Percentiles rank a stretch among this genome's conserved stretches.
Evolutionary conservation across 257 asterid species (phyloP).

Genomic region (Anisodus tanguticus): DNA sequence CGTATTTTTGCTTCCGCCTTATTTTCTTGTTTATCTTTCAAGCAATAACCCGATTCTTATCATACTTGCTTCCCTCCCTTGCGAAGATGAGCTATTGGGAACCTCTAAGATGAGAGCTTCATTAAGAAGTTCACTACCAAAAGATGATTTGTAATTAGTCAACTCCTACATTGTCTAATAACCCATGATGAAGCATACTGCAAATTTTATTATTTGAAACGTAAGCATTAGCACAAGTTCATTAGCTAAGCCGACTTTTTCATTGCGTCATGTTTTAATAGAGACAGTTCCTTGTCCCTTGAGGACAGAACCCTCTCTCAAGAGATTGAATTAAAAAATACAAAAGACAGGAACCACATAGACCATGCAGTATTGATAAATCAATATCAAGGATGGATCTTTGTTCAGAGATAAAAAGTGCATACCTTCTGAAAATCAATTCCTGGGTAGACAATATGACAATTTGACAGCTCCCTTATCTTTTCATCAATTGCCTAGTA

Average conservation of each 20-base stretch:
- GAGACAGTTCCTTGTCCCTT: not conserved
- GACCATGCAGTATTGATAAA: constrained; percentile 1
- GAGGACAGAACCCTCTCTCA: not conserved
- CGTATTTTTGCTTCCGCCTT: not conserved
- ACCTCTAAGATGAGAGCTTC: not conserved
- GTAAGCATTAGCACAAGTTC: not conserved
- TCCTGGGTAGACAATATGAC: constrained; percentile 92
- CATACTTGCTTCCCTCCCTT: not conserved
- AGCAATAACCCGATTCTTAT: not conserved
- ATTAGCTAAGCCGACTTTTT: not conserved
- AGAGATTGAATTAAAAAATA: not conserved
- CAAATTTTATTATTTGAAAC: constrained; percentile 13
- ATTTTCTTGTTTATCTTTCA: not conserved
- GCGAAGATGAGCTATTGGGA: not conserved
- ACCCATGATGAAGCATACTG: not conserved
- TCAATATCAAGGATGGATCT: constrained; percentile 16
- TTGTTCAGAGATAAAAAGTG: constrained; percentile 32
- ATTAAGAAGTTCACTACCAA: not conserved
- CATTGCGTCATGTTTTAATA: constrained; percentile 4
- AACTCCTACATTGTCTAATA: not conserved
- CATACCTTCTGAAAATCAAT: constrained; percentile 96
- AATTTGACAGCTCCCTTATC: constrained; percentile 93
- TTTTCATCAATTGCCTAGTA: constrained; percentile 95
- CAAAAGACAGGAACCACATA: not conserved
- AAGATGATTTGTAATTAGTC: not conserved